Conservation (phyloP, 169 alveolate species). For the Eimeria praecox region DNA sequence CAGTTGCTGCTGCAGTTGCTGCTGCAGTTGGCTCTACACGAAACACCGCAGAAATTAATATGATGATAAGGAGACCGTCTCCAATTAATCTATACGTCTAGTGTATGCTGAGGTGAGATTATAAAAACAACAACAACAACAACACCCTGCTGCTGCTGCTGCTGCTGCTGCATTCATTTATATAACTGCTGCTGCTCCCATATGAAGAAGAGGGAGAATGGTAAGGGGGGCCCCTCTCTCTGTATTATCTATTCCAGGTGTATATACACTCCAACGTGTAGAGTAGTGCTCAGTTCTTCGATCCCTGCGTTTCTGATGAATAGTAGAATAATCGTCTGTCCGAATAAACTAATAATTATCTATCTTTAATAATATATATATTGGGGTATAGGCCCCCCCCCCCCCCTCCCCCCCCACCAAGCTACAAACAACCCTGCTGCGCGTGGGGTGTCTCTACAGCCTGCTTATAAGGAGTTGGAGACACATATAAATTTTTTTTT, state of each 20-base stretch:
- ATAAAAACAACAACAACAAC: too few species aligned
- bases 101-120: background rate
- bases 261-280: background rate
- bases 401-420: too few species aligned
- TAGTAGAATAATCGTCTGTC: background rate
- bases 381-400: background rate
- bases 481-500: background rate
- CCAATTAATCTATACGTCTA: background rate
- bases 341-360: background rate
- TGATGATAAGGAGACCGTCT: background rate
- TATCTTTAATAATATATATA: background rate
- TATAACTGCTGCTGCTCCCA: too few species aligned
- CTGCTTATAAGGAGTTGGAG: background rate
- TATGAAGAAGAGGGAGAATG: too few species aligned
- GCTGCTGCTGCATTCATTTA: slow-evolving; percentile 7
- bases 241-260: background rate
- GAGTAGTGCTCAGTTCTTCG: background rate
- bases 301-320: background rate
- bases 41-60: background rate
- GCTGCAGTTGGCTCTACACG: background rate
- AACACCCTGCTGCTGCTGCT: background rate
- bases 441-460: background rate
- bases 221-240: background rate
- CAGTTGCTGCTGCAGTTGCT: background rate
- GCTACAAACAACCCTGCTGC: background rate